Evolutionary conservation across 2,329 filamentous ascomycete species (phyloP), one percentile per base, ranked within the genome.

Genomic region (Ramichloridium luteum): DNA sequence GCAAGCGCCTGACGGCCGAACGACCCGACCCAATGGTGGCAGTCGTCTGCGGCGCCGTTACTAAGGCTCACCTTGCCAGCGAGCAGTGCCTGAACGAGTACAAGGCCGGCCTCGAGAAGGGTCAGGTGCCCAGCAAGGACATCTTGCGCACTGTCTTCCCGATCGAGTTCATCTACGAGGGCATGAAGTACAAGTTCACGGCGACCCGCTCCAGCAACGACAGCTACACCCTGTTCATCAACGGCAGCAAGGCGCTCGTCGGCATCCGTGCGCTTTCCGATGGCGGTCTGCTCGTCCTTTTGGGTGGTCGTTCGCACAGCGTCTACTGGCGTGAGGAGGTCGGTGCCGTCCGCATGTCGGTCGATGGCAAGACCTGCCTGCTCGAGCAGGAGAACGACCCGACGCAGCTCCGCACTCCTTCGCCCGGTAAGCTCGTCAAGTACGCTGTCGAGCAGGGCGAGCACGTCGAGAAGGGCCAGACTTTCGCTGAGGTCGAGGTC

Each of bases 311-410:
- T 59, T 93, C 83, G 48, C 90, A 98, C 75, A 98, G 90, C 54
- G 77, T 96, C 40, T 98, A 98, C 74, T 98, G 90, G 90, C 96
- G 96, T 64, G 90, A 98, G 55, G 90, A 98, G 59, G 84, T 93
- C 28, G 86, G 86, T 35, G 90, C 88, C 22, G 94, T 90, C 31
- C 86, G 90, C 57, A 64, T 98, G 47, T 94, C 86, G 16, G 86
- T 98, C 14, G 90, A 98, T 57, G 83, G 85, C 68, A 98, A 96
- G 75, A 98, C 90, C 16, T 96, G 88, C 58, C 64, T 98, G 52
- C 74, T 98, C 20, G 90, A 98, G 70, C 85, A 96, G 61, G 90
- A 98, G 68, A 98, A 96, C 57, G 90, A 98, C 58, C 90, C 90
- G 5, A 98, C 90, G 3, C 90, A 98, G 62, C 76, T 98, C 31